phyloP scores from a whole-genome alignment of 2,329 filamentous ascomycete species.

The Pleurostoma richardsiae region DNA sequence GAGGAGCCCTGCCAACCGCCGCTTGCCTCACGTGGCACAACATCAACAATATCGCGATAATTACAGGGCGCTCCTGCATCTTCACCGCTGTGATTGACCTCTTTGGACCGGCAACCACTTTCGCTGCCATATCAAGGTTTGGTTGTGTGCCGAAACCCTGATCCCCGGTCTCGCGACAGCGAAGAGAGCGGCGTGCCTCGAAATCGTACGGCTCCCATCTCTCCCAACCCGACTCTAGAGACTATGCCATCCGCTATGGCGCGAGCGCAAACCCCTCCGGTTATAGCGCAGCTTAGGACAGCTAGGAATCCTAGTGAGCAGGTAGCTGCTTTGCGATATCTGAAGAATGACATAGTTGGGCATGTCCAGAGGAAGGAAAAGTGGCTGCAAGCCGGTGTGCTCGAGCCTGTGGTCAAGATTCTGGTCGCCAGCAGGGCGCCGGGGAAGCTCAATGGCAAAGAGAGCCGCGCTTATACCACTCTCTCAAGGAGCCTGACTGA shows the following conservation, averaged over 20 bases:
- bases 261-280: constrained; percentile 43
- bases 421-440: constrained; percentile 29
- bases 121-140: too few species aligned
- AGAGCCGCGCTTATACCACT: constrained; percentile 22
- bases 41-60: too few species aligned
- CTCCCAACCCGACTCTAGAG: too few species aligned
- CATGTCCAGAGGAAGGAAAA: constrained; percentile 82
- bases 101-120: too few species aligned
- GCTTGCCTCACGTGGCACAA: too few species aligned
- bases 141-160: too few species aligned
- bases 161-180: too few species aligned
- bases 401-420: constrained; percentile 51
- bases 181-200: too few species aligned
- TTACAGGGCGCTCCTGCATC: too few species aligned
- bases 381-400: constrained; percentile 65
- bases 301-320: constrained; percentile 48
- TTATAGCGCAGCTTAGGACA: constrained; percentile 52
- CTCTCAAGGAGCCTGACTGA: constrained; percentile 41
- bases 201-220: too few species aligned
- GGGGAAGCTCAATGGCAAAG: constrained; percentile 32
- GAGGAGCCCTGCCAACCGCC: too few species aligned
- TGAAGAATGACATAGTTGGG: constrained; percentile 89
- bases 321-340: constrained; percentile 56
- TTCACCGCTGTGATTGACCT: too few species aligned
- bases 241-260: constrained; percentile 39